Evolutionary conservation across 495 filamentous ascomycete genomes (phyloP), one percentile per base, ranked within the genome.

Genomic region (Aspergillus baeticus): DNA sequence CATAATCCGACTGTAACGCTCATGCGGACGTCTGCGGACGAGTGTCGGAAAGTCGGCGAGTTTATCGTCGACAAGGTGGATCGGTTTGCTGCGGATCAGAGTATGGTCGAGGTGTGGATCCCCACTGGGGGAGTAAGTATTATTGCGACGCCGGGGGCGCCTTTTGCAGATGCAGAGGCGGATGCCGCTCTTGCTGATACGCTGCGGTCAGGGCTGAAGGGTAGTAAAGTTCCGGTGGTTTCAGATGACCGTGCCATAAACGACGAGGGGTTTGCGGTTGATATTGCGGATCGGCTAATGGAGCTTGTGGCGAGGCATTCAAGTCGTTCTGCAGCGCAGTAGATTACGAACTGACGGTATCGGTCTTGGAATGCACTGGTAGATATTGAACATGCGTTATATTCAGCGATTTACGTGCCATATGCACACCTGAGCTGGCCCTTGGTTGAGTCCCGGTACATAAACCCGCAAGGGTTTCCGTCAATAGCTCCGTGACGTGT

Each of bases 1-100:
- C 87, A 90, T 62, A 89, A 88, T 63, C 72, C 82, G 1, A 76
- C 73, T 0, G 83, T 89, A 17, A 89, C 87, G 2, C 58, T 90
- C 7, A 78, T 89, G 76, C 57, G 87, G 44, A 84, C 84, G 5
- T 80, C 71, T 2, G 52, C 46, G 18, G 71, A 81, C 21, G 87
- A 90, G 63, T 81, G 75, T 55, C 54, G 45, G 10, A 44, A 72
- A 17, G 71, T 89, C 29, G 86, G 77, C 10, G 61, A 54, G 37
- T 76, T 78, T 39, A 80, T 89, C 31, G 77, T 74, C 4, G 59
- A 67, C 36, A 85, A 83, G 57, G 52, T 89, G 44, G n/a, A 38
- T 0, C 71, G 61, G 57, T 61, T 59, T 0, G 66, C 66, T 5
- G 61, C 36, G 31, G 55, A 64, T n/a, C 65, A 68, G 15, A 58